Base-by-base conservation (phyloP, 306 rosid species). In the Boehmeria nivea region DNA sequence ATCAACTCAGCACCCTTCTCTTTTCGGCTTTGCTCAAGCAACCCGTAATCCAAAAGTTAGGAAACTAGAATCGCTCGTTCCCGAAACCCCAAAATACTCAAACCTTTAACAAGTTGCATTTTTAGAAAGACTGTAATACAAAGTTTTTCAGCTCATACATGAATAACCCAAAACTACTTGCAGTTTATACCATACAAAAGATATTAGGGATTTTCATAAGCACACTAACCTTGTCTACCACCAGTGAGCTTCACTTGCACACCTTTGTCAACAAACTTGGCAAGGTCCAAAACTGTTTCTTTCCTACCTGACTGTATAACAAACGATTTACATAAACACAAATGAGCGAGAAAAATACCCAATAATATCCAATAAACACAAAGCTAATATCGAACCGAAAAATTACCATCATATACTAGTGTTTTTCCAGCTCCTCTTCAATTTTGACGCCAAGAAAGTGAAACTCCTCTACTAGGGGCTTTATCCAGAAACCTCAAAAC, bases 231-330 rank as follows among this genome's bases (percentile, higher is more conserved):
- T 81, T 87, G 95, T 72, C 95, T 78, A 14, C 95, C 93, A 46
- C 95, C 95, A 27, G 93, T 87, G 63, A 87, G 95, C 84, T 87
- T 87, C 43, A 87, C 95, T 70, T 81, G 86, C 43, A 87, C 95
- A n/a, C 95, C 95, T 60, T 87, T 87, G 83, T 87, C 93, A 57
- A 87, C 93, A 43, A 87, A 87, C 78, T 87, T 83, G 6, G 95
- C 95, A 72, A 87, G 63, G 69, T 87, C 93, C 68, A 87, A 61
- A 65, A 87, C 95, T 0, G 95, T 87, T 78, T 87, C 95, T 66
- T 84, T 84, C 51, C 88, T 78, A 20, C 88, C 81, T 11, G 94
- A 84, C 94, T 84, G 69, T 9, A 62, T 52, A 25, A 48, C 21
- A 58, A 44, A 40, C 44, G 4, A 6, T 27, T 39, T 43, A 23